Percentiles rank a stretch among this genome's conserved stretches.
phyloP scores from a whole-genome alignment of 169 alveolate genomes.

The Condylostoma magnum region DNA sequence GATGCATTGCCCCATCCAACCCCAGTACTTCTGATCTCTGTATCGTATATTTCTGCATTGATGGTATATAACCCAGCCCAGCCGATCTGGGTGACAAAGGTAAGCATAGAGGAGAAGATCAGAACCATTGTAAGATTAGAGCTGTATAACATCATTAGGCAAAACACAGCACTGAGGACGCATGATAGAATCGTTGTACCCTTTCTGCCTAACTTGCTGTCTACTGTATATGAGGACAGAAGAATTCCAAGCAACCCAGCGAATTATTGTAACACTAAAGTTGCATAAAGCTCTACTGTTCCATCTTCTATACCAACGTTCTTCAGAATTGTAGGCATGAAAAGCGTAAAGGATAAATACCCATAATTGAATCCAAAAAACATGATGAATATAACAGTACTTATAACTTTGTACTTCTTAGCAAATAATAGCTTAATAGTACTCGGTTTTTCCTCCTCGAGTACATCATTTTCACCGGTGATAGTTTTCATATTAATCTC shows the following conservation, averaged over 20 bases:
- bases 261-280: not conserved
- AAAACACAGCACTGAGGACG: not conserved
- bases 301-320: no score
- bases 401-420: no score
- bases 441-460: no score
- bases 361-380: no score
- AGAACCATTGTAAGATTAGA: not conserved
- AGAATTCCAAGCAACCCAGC: slow-evolving; percentile 9
- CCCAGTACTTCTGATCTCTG: slow-evolving; percentile 19
- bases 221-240: not conserved
- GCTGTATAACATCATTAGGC: not conserved
- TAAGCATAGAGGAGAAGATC: not conserved
- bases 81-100: not conserved
- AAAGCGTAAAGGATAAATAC: no score
- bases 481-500: no score
- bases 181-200: not conserved
- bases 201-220: slow-evolving; percentile 3
- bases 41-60: slow-evolving; percentile 21
- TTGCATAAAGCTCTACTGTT: not conserved
- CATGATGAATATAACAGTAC: no score
- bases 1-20: not conserved
- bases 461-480: no score
- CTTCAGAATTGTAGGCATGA: no score
- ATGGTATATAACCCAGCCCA: not conserved
- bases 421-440: no score